phyloP scores from a whole-genome alignment of 2,329 filamentous ascomycete species.

The Fusarium austroafricanum region DNA sequence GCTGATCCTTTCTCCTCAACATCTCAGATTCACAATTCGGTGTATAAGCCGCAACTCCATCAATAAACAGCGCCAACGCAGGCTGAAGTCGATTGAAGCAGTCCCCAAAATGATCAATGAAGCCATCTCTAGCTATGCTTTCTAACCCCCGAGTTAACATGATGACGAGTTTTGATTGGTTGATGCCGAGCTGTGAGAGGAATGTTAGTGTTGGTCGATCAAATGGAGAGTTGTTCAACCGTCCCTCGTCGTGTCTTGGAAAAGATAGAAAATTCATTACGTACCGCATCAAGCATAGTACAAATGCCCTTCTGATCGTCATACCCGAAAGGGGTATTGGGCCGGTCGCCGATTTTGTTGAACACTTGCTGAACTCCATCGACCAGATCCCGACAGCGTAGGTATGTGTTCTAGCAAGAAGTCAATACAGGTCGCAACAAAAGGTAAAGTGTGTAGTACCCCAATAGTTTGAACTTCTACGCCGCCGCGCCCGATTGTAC shows the following conservation, averaged over 20 bases:
- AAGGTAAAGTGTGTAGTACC: not conserved
- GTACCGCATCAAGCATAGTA: constrained; percentile 10
- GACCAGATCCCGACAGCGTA: constrained; percentile 22
- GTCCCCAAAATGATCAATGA: constrained; percentile 24
- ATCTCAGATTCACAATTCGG: constrained; percentile 15
- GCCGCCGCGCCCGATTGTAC: constrained; percentile 3
- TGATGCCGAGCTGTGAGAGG: constrained; percentile 9
- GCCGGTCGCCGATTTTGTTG: not conserved
- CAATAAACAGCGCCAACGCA: constrained; percentile 5
- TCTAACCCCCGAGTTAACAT: not conserved
- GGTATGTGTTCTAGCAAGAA: constrained; percentile 16
- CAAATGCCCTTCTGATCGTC: constrained; percentile 22
- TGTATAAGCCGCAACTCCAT: constrained; percentile 9
- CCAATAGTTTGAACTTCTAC: constrained; percentile 10
- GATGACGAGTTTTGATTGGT: constrained; percentile 22
- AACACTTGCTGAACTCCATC: constrained; percentile 11
- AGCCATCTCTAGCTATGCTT: constrained; percentile 14
- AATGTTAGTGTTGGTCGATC: constrained; percentile 6
- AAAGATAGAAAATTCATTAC: not conserved
- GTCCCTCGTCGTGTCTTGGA: not conserved
- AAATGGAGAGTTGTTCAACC: not conserved
- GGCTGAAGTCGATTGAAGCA: constrained; percentile 18
- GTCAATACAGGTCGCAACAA: not conserved
- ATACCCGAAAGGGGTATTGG: constrained; percentile 7
- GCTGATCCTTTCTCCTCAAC: constrained; percentile 19